phyloP scores from a whole-genome alignment of 345 rosid species.

The Salix dunnii region DNA sequence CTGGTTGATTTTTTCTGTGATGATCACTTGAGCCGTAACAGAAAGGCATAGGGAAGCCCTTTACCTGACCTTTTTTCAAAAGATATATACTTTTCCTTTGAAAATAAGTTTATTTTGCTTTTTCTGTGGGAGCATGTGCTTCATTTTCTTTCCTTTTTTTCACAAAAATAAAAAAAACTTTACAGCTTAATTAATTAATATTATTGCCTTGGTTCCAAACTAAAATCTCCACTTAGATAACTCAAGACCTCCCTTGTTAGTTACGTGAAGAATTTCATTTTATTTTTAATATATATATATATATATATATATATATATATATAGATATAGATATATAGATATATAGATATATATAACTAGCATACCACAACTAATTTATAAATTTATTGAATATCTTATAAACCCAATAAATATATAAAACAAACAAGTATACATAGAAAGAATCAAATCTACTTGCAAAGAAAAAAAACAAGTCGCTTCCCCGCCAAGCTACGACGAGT shows the following conservation, averaged over 20 bases:
- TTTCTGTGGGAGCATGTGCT: conserved; percentile 12
- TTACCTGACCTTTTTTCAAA: conserved; percentile 1
- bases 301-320: too few species aligned
- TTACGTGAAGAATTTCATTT: too few species aligned
- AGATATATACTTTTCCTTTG: not conserved
- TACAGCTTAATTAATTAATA: not conserved
- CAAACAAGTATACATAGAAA: too few species aligned
- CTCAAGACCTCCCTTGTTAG: too few species aligned
- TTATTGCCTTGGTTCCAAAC: not conserved
- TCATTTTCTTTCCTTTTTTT: not conserved
- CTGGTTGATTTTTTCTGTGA: conserved; percentile 3
- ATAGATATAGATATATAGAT: too few species aligned
- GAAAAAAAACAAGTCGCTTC: too few species aligned
- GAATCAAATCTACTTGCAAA: too few species aligned
- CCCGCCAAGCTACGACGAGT: too few species aligned
- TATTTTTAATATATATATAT: too few species aligned
- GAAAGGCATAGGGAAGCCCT: conserved; percentile 3
- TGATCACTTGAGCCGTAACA: conserved; percentile 1
- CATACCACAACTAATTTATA: too few species aligned
- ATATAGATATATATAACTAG: too few species aligned
- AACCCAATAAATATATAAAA: accelerated
- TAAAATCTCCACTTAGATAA: too few species aligned
- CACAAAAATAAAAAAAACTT: not conserved
- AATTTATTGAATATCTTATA: accelerated
- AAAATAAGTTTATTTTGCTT: not conserved